Evolutionary conservation across 2,329 filamentous ascomycete genomes (phyloP).

Genomic region (Curvularia sp.): DNA sequence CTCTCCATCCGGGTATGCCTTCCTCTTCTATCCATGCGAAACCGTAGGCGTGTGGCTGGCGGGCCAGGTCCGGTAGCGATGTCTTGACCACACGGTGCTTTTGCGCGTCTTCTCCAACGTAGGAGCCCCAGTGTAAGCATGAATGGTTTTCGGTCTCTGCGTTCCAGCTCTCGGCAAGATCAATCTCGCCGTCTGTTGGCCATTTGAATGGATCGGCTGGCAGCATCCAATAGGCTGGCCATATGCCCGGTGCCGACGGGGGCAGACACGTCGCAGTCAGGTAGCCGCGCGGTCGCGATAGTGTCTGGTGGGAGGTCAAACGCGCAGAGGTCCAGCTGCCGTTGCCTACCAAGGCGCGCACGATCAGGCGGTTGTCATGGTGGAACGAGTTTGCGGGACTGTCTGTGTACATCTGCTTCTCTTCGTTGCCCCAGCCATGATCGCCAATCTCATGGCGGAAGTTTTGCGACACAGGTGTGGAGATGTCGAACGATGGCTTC

Average conservation of each 20-base stretch:
- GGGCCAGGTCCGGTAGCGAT: slow-evolving; percentile 57
- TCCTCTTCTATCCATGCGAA: slow-evolving; percentile 64
- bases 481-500: slow-evolving; percentile 60
- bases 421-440: slow-evolving; percentile 69
- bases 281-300: slow-evolving; percentile 61
- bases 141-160: slow-evolving; percentile 63
- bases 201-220: slow-evolving; percentile 65
- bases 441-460: slow-evolving; percentile 65
- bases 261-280: slow-evolving; percentile 61
- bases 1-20: slow-evolving; percentile 51
- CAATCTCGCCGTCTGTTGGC: slow-evolving; percentile 67
- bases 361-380: slow-evolving; percentile 59
- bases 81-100: slow-evolving; percentile 66
- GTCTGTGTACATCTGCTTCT: slow-evolving; percentile 65
- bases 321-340: slow-evolving; percentile 63
- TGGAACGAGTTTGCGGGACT: slow-evolving; percentile 62
- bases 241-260: slow-evolving; percentile 64
- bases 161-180: slow-evolving; percentile 70
- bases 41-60: slow-evolving; percentile 60
- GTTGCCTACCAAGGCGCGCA: slow-evolving; percentile 59
- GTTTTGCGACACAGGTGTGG: slow-evolving; percentile 57
- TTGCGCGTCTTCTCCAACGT: slow-evolving; percentile 60
- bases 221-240: slow-evolving; percentile 69
- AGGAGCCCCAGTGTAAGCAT: slow-evolving; percentile 67
- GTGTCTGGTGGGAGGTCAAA: slow-evolving; percentile 61